These are phyloP conservation scores for Diaporthe sp. DNA, from an alignment of 2,329 filamentous ascomycete genomes.

Conservation along the genomic window DNA sequence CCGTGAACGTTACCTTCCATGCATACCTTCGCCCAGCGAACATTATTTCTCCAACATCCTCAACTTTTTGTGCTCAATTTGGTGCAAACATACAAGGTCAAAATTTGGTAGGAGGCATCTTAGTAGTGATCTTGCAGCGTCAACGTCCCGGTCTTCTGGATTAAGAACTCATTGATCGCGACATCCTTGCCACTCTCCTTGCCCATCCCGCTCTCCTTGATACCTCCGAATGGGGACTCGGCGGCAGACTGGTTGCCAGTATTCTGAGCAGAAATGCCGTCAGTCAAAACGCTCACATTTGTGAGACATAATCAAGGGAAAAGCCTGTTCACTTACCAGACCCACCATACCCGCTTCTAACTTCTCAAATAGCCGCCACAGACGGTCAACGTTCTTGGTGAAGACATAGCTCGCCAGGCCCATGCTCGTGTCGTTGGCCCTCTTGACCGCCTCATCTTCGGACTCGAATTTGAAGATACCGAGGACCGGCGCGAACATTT, in stretches of 20 bases:
- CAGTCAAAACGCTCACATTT: too few relatives aligned
- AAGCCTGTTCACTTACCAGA: constrained; percentile 48
- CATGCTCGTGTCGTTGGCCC: constrained; percentile 53
- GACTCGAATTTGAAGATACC: constrained; percentile 46
- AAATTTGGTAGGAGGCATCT: neutral
- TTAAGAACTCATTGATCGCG: constrained; percentile 43
- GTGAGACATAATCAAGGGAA: neutral
- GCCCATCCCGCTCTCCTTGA: constrained; percentile 45
- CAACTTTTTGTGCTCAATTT: too few relatives aligned
- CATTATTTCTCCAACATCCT: too few relatives aligned
- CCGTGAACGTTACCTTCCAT: neutral
- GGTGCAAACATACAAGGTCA: neutral
- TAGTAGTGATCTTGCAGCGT: constrained; percentile 38
- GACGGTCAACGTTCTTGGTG: constrained; percentile 50
- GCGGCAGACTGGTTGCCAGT: constrained; percentile 49
- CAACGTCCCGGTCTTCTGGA: constrained; percentile 41
- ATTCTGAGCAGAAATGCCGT: constrained; percentile 52
- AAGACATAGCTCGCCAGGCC: constrained; percentile 52
- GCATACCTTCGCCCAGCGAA: neutral
- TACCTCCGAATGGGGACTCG: constrained; percentile 46
- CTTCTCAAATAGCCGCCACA: constrained; percentile 59
- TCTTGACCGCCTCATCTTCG: constrained; percentile 51
- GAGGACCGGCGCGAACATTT: constrained; percentile 45
- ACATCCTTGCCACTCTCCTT: constrained; percentile 45
- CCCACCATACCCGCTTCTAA: constrained; percentile 77